Percentiles rank a stretch among this genome's conserved stretches.
Evolutionary conservation across 1,284 basidiomycete species (phyloP).

Genomic region (Tilletia caries): DNA sequence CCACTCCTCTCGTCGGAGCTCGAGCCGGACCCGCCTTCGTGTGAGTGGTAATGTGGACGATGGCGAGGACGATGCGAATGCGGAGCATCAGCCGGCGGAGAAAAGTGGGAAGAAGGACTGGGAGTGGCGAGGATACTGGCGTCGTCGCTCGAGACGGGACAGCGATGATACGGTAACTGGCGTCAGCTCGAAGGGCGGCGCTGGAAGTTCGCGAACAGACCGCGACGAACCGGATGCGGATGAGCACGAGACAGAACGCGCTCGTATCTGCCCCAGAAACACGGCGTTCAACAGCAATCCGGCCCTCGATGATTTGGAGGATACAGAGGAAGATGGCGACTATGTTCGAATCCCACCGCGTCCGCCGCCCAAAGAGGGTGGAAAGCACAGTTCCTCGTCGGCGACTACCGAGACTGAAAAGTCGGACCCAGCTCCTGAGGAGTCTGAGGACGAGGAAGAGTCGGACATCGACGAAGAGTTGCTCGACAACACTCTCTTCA

Average conservation of each 20-base stretch:
- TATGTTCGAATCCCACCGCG: not conserved
- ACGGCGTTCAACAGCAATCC: not conserved
- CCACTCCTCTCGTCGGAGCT: slow-evolving; percentile 3
- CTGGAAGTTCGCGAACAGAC: not conserved
- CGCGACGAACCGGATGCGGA: not conserved
- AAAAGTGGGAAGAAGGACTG: not conserved
- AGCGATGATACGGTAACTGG: slow-evolving; percentile 8
- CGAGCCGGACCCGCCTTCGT: slow-evolving; percentile 6
- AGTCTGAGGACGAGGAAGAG: not conserved
- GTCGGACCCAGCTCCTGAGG: not conserved
- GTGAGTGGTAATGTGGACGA: not conserved
- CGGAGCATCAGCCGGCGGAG: not conserved
- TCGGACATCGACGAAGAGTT: slow-evolving; percentile 10
- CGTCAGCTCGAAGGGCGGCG: not conserved
- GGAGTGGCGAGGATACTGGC: slow-evolving; percentile 11
- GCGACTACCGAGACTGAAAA: not conserved
- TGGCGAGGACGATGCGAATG: not conserved
- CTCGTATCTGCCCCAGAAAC: slow-evolving; percentile 4
- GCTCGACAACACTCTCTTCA: slow-evolving; percentile 44
- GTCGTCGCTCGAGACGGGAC: slow-evolving; percentile 8
- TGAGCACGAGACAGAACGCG: not conserved
- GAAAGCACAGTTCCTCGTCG: not conserved
- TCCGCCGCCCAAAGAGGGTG: not conserved
- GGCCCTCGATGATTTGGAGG: not conserved
- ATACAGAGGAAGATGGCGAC: not conserved